Base-by-base conservation (phyloP, 1,139 yeast species). In the Wickerhamomyces sp. region DNA sequence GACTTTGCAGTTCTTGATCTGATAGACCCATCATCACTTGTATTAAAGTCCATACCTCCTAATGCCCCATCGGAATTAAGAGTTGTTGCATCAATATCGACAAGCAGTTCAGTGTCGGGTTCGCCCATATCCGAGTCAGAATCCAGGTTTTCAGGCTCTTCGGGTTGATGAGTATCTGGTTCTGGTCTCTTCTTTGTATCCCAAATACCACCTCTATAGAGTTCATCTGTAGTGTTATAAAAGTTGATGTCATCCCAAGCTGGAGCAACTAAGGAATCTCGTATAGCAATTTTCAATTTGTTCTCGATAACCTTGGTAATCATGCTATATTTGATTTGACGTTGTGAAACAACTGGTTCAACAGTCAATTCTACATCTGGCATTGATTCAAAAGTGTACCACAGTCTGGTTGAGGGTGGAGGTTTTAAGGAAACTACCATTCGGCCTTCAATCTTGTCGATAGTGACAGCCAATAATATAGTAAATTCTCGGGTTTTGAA, bases 151-250 rank as follows among this genome's bases (percentile, higher is more conserved):
- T 31, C 43, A 25, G 22, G 39, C 10, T 37, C 46, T 17, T 45
- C 47, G 14, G 26, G 41, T 12, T 28, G n/a, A 22, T 40, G 39
- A 2, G 44, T 36, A 25, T 44, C 47, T 6, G 36, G n/a, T 8
- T 41, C 36, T 13, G 57, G 59, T 41, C 67, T 54, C 10, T 36
- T 60, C 13, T 61, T 43, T 29, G 67, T 68, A 44, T 82, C 87
- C 97, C 97, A 92, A 20, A 92, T 80, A 14, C 98, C 98, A 35
- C 96, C 97, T 47, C 96, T 74, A 57, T 79, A 92, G 13, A 86
- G 60, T 46, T 87, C 95, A 16, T 64, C 68, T 1, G 64, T 54
- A 0, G 96, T 80, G 41, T 75, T 68, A 53, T 72, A 84, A 54
- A 87, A 85, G 0, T 81, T 77, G 32, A 88, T 63, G 60, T 92